These are phyloP conservation scores for Yueomyces sp. DNA, from an alignment of 1,139 yeast genomes.

Conservation along the genomic window DNA sequence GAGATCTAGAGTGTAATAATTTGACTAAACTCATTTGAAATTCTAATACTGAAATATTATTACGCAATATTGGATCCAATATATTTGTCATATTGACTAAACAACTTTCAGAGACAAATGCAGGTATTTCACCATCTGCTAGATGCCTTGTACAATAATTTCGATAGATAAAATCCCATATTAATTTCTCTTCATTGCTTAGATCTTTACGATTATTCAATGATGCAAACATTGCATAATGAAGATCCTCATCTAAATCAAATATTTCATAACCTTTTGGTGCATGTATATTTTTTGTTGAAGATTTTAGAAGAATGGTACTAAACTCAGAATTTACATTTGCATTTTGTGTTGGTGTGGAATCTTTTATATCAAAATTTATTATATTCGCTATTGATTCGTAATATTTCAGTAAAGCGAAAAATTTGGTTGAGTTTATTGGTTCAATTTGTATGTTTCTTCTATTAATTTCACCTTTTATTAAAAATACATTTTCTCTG, in stretches of 20 bases:
- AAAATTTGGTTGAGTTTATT: slow-evolving; percentile 7
- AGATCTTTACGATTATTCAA: background rate
- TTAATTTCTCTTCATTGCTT: slow-evolving; percentile 9
- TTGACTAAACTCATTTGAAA: slow-evolving; percentile 14
- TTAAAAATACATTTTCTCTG: slow-evolving; percentile 7
- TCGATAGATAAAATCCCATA: slow-evolving; percentile 16
- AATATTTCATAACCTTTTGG: slow-evolving; percentile 1
- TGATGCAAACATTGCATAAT: slow-evolving; percentile 5
- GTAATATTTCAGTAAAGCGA: slow-evolving; percentile 14
- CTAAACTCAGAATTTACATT: background rate
- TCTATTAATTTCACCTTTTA: slow-evolving; percentile 9
- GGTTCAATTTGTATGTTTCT: slow-evolving; percentile 6
- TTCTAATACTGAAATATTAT: slow-evolving; percentile 11
- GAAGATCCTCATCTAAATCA: slow-evolving; percentile 15
- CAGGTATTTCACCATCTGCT: slow-evolving; percentile 16
- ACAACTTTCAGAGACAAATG: slow-evolving; percentile 7
- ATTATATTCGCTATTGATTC: slow-evolving; percentile 6
- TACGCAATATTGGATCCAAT: slow-evolving; percentile 15
- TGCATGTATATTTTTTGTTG: background rate
- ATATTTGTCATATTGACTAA: slow-evolving; percentile 12
- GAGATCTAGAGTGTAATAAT: slow-evolving; percentile 16
- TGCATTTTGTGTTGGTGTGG: slow-evolving; percentile 1
- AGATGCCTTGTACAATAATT: slow-evolving; percentile 16
- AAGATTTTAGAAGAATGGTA: background rate
- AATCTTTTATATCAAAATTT: background rate